Conservation (phyloP, 2,329 filamentous ascomycete genomes). For the Aspergillus melleus region DNA sequence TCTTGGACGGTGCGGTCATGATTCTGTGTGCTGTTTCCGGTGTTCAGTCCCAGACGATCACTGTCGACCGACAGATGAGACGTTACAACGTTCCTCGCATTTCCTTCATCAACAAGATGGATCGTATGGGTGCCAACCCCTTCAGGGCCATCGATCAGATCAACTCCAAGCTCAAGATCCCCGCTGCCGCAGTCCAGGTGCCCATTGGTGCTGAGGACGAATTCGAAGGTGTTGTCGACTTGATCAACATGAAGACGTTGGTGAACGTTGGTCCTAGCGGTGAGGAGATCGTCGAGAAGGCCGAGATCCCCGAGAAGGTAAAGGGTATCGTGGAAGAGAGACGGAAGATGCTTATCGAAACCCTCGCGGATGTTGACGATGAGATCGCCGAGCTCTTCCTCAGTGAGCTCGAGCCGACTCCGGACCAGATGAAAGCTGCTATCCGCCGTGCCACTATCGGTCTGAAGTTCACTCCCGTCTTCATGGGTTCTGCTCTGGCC, state of each 20-base stretch:
- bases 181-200: conserved; percentile 89
- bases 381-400: conserved; percentile 95
- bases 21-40: conserved; percentile 96
- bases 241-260: conserved; percentile 88
- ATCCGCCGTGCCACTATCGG: conserved; percentile 88
- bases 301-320: conserved; percentile 80
- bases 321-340: conserved; percentile 77
- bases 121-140: conserved; percentile 96
- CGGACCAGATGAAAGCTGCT: conserved; percentile 83
- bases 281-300: conserved; percentile 71
- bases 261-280: conserved; percentile 87
- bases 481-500: conserved; percentile 94
- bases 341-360: conserved; percentile 84
- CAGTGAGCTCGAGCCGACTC: conserved; percentile 77
- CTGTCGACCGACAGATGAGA: conserved; percentile 97
- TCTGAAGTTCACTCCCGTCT: conserved; percentile 87
- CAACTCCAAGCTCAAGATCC: conserved; percentile 90
- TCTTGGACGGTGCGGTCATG: conserved; percentile 96
- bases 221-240: conserved; percentile 88
- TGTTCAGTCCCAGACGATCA: conserved; percentile 97
- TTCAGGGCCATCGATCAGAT: conserved; percentile 98
- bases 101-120: conserved; percentile 99
- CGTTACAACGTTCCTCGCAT: conserved; percentile 94
- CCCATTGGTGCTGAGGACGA: conserved; percentile 91
- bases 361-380: conserved; percentile 94